Evolutionary conservation across 2,329 filamentous ascomycete genomes (phyloP), one percentile per base, ranked within the genome.

Genomic region (Fusarium sp.): DNA sequence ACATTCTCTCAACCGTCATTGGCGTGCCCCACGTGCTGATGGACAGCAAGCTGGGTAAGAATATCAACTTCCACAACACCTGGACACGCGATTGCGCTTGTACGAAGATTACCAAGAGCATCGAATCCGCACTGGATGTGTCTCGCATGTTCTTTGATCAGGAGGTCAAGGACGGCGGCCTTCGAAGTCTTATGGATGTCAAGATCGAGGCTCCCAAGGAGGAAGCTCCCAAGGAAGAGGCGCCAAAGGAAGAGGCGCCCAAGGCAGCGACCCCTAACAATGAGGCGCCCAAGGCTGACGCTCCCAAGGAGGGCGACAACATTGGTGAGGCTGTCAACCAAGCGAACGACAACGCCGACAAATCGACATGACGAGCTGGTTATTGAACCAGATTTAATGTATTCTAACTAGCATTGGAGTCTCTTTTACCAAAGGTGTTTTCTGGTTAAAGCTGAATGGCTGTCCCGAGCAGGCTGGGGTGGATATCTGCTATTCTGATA

Each of bases 31-130:
- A 70, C 27, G 67, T 70, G 35, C 49, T 70, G 42, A 70, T 70
- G 67, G 67, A 70, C 44, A 70, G 67, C 57, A 70, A 70, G 61
- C 57, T 70, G 53, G 65, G 67, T 42, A 70, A 70, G 67, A 70
- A 70, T 61, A 65, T 70, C 61, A 70, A 70, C 58, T 70, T 70
- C 58, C 67, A 70, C 56, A 70, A 70, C 57, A 70, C 67, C 6
- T 70, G 67, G 67, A 70, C 67, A 17, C 57, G 67, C 15, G 67
- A 70, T 36, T 70, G 67, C 46, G 56, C 39, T 14, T 70, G 67
- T 49, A 70, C 67, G 2, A 63, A 60, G n/a, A 66, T 70, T 19
- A 65, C 67, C 2, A 57, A 56, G 49, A 67, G 51, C 55, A 70
- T 70, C 25, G 35, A 54, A 19, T 55, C 68, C 6, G 67, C 67